These are phyloP conservation scores for Coniochaeta prunicola DNA, from an alignment of 2,329 filamentous ascomycete genomes.

Conservation along the genomic window DNA sequence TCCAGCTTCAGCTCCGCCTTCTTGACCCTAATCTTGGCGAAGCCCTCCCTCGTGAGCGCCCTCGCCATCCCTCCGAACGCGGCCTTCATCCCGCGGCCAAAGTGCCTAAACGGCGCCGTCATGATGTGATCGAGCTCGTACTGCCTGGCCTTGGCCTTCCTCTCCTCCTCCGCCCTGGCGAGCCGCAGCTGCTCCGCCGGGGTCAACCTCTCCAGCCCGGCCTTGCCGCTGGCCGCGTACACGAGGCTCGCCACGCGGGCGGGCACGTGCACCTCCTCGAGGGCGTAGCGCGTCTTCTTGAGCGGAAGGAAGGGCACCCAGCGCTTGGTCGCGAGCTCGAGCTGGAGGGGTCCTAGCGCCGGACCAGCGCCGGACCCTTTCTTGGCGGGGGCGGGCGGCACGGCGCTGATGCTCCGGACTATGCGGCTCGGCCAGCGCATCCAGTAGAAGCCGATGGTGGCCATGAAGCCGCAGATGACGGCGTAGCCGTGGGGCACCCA, in stretches of 20 bases:
- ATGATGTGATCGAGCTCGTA: slow-evolving; percentile 49
- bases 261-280: slow-evolving; percentile 27
- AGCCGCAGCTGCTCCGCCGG: slow-evolving; percentile 18
- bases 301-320: slow-evolving; percentile 39
- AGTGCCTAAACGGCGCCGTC: slow-evolving; percentile 49
- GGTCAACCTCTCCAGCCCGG: slow-evolving; percentile 2
- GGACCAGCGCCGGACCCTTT: slow-evolving; percentile 7
- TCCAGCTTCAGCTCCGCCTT: slow-evolving; percentile 49
- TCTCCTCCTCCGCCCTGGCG: slow-evolving; percentile 28
- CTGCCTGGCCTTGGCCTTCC: slow-evolving; percentile 32
- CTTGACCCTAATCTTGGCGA: slow-evolving; percentile 40
- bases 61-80: slow-evolving; percentile 39
- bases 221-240: slow-evolving; percentile 2
- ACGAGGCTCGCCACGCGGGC: slow-evolving; percentile 23
- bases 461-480: slow-evolving; percentile 52
- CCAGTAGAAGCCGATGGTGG: slow-evolving; percentile 52
- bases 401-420: slow-evolving; percentile 49
- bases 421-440: slow-evolving; percentile 49
- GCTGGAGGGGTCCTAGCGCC: slow-evolving; percentile 9
- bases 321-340: slow-evolving; percentile 46
- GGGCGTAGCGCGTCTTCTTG: slow-evolving; percentile 32
- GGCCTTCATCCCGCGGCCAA: slow-evolving; percentile 29
- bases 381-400: slow-evolving; percentile 27
- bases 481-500: slow-evolving; percentile 54
- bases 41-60: slow-evolving; percentile 50